phyloP scores from a whole-genome alignment of 441 rosid genomes.

The Gossypium aridum region DNA sequence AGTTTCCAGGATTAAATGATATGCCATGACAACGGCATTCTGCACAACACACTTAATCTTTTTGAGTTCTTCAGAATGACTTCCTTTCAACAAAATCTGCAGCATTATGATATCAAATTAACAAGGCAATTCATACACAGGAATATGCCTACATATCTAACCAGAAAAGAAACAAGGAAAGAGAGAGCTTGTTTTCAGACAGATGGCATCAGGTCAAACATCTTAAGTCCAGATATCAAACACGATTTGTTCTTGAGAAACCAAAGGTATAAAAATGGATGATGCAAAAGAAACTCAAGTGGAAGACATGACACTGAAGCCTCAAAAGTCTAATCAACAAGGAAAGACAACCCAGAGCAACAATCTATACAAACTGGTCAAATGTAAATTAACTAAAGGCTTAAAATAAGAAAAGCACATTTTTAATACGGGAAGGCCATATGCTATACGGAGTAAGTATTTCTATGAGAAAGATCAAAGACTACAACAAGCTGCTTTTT shows the following conservation, averaged over 20 bases:
- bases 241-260: slow-evolving; percentile 4
- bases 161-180: neutral
- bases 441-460: neutral
- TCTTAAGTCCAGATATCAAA: neutral
- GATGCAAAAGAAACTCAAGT: slow-evolving; percentile 5
- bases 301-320: neutral
- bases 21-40: slow-evolving; percentile 60
- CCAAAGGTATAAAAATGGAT: neutral
- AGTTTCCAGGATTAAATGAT: slow-evolving; percentile 87
- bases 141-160: neutral
- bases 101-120: slow-evolving; percentile 7
- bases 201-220: neutral
- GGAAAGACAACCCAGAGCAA: neutral
- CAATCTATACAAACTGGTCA: neutral
- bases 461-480: neutral
- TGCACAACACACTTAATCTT: slow-evolving; percentile 80
- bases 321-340: neutral
- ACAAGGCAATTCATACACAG: neutral
- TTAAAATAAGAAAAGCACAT: neutral
- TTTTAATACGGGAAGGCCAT: neutral
- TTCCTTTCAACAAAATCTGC: slow-evolving; percentile 93
- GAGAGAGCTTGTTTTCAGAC: neutral
- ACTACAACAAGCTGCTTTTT: slow-evolving; percentile 3
- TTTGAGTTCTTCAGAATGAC: slow-evolving; percentile 73
- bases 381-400: neutral